Conservation (phyloP, 1,284 basidiomycete species). For the Chalciporus piperatoides region DNA sequence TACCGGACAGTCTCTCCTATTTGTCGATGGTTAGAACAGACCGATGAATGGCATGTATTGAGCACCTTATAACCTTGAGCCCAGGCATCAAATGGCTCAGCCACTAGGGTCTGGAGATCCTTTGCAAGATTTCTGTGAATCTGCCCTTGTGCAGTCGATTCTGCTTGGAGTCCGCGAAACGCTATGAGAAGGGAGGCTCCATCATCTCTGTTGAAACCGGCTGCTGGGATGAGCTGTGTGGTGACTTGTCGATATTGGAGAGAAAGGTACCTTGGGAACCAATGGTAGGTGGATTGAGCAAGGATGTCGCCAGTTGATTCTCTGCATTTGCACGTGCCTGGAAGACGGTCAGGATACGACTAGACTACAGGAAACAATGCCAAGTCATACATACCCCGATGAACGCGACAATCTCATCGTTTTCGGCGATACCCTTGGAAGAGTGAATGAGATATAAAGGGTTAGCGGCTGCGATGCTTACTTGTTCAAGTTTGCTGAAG, state of each 20-base stretch:
- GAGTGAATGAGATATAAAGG: slow-evolving; percentile 24
- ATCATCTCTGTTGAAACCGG: slow-evolving; percentile 72
- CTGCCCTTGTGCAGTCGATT: slow-evolving; percentile 62
- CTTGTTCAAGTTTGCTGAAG: slow-evolving; percentile 76
- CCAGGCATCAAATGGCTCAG: slow-evolving; percentile 74
- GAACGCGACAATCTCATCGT: slow-evolving; percentile 77
- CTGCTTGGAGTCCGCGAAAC: slow-evolving; percentile 73
- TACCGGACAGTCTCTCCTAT: slow-evolving; percentile 58
- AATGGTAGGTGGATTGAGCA: slow-evolving; percentile 50
- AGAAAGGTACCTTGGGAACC: slow-evolving; percentile 47
- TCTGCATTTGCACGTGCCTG: slow-evolving; percentile 68
- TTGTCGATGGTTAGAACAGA: slow-evolving; percentile 5
- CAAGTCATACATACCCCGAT: slow-evolving; percentile 64
- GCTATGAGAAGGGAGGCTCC: slow-evolving; percentile 75
- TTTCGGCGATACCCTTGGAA: slow-evolving; percentile 67
- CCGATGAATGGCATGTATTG: slow-evolving; percentile 1
- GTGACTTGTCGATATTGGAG: background rate
- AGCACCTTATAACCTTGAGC: slow-evolving; percentile 62
- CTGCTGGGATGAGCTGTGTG: slow-evolving; percentile 35
- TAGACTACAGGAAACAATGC: slow-evolving; percentile 4
- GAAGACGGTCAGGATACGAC: slow-evolving; percentile 3
- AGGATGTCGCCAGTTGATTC: slow-evolving; percentile 52
- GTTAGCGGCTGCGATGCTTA: slow-evolving; percentile 31
- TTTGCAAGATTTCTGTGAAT: slow-evolving; percentile 63
- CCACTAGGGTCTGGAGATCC: slow-evolving; percentile 64